Conservation (phyloP, 148 eudicot genomes). For the Fagopyrum homotropicum region DNA sequence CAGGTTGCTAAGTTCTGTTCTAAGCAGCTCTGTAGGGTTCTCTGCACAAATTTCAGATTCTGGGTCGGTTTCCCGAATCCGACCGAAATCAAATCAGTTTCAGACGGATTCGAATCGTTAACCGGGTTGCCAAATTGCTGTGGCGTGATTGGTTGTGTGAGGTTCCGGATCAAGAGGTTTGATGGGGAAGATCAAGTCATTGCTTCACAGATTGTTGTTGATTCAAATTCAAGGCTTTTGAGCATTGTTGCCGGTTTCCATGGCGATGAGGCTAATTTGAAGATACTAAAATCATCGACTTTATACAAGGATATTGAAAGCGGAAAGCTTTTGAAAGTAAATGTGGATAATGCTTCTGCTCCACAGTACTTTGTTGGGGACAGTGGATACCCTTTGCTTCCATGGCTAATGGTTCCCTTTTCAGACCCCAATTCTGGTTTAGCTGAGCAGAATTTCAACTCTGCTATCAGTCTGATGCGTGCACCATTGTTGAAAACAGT, state of each 20-base stretch:
- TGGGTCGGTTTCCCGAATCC: slow-evolving; percentile 75
- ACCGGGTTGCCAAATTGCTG: slow-evolving; percentile 73
- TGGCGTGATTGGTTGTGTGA: slow-evolving; percentile 51
- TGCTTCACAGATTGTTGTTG: slow-evolving; percentile 73
- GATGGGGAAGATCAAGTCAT: slow-evolving; percentile 21
- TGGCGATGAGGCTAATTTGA: slow-evolving; percentile 29
- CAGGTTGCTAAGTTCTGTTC: slow-evolving; percentile 48
- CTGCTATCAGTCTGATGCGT: slow-evolving; percentile 22
- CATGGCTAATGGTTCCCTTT: slow-evolving; percentile 70
- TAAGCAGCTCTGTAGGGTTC: slow-evolving; percentile 70
- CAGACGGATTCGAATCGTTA: slow-evolving; percentile 29
- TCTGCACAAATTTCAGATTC: slow-evolving; percentile 78
- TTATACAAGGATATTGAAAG: slow-evolving; percentile 53
- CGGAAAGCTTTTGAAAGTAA: slow-evolving; percentile 32
- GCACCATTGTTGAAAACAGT: slow-evolving; percentile 29
- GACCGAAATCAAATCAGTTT: slow-evolving; percentile 35
- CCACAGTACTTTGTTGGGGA: slow-evolving; percentile 69
- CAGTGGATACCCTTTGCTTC: slow-evolving; percentile 57
- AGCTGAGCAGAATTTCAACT: slow-evolving; percentile 45
- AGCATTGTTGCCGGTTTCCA: slow-evolving; percentile 65
- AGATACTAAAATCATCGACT: slow-evolving; percentile 48
- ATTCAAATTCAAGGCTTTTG: slow-evolving; percentile 55
- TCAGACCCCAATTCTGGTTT: slow-evolving; percentile 33
- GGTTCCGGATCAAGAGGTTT: slow-evolving; percentile 32
- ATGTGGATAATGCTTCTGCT: slow-evolving; percentile 25